Evolutionary conservation across 176 grass and related monocot genomes (phyloP), one percentile per base, ranked within the genome.

Genomic region (Sorghum bicolor): DNA sequence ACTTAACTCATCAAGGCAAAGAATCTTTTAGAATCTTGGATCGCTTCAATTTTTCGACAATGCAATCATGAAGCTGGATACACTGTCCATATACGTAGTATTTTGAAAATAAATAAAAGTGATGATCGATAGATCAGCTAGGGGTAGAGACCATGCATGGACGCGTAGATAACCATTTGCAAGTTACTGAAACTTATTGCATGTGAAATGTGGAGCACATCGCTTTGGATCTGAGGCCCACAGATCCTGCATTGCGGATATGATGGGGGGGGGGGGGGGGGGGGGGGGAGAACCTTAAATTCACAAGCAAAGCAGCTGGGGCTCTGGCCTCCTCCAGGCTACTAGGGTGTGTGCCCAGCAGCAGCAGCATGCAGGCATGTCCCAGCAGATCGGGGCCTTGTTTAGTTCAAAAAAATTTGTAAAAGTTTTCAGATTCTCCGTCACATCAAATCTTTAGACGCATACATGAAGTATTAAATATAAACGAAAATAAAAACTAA

Each of bases 281-380:
- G n/a, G n/a, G n/a, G n/a, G n/a, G 19, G 7, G 16, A n/a, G 34
- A 75, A 81, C 45, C 43, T 82, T 82, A 58, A 81, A 69, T 85
- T 77, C 64, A 34, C 65, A 33, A 30, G 45, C 57, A 16, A 6
- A 48, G 62, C 57, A 61, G 83, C 61, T 57, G 20, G 70, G 73
- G 28, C 15, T 8, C 45, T 44, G 12, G 1, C 39, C 39, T 13
- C 0, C 43, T 69, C 36, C 36, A 38, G 16, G 50, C 83, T 70
- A 70, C 74, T 62, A 50, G n/a, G 14, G 47, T n/a, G n/a, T n/a
- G 29, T 65, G 43, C 64, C 17, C 40, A 64, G 72, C 19, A 50
- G 1, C 48, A 52, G 48, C 48, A 5, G 48, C 48, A 53, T 52
- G 47, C 50, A 20, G 2, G 50, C 55, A 58, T 58, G 55, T 24